A percentile compares a stretch with the other conserved stretches of the same genome.
These are phyloP conservation scores for Fusarium sp. DNA, from an alignment of 2,329 filamentous ascomycete species.

Conservation along the genomic window DNA sequence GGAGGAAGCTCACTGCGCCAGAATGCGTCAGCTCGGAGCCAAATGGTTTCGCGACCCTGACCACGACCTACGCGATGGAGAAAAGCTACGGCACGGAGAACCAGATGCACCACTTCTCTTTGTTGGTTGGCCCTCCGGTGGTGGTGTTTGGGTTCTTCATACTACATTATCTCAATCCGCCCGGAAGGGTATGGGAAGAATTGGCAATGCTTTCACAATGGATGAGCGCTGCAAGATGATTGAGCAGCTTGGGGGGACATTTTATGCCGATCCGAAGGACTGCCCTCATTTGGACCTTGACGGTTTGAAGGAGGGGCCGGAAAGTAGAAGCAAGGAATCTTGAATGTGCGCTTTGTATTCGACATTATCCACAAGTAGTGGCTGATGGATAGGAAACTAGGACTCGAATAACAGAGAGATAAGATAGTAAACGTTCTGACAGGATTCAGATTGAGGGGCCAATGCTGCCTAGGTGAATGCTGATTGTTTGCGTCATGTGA, in stretches of 20 bases:
- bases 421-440: too few relatives aligned
- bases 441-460: too few relatives aligned
- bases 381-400: too few relatives aligned
- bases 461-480: too few relatives aligned
- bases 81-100: not conserved
- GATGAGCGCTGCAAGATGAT: not conserved
- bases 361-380: too few relatives aligned
- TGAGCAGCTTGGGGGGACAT: not conserved
- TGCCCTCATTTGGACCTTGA: not conserved
- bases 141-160: not conserved
- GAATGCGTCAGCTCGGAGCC: slow-evolving; percentile 1
- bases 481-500: too few relatives aligned
- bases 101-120: not conserved
- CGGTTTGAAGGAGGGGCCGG: not conserved
- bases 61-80: not conserved
- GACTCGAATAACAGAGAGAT: too few relatives aligned
- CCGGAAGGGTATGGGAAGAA: not conserved
- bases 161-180: not conserved
- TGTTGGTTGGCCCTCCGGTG: not conserved
- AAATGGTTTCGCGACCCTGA: not conserved
- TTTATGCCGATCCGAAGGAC: slow-evolving; percentile 2
- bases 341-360: too few relatives aligned
- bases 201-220: not conserved
- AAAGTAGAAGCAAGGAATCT: too few relatives aligned
- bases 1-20: slow-evolving; percentile 5